These are phyloP conservation scores for Teratosphaeria destructans DNA, from an alignment of 2,329 filamentous ascomycete genomes.

Conservation along the genomic window DNA sequence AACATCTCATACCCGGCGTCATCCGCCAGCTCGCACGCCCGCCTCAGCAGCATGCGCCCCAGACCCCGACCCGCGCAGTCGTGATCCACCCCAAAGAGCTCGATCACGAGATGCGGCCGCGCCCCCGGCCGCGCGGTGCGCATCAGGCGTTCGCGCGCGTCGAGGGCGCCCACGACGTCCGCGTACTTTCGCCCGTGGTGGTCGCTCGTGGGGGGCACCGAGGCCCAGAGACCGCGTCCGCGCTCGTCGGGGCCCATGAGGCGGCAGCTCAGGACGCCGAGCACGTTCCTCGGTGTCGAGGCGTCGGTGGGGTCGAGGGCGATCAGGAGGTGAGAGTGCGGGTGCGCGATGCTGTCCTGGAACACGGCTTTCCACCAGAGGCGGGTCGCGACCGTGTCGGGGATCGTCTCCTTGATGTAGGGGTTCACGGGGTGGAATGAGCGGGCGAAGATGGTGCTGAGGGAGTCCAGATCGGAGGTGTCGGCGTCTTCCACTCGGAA, in stretches of 20 bases:
- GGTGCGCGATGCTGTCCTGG: conserved; percentile 8
- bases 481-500: neutral
- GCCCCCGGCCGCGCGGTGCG: neutral
- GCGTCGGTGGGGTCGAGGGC: conserved; percentile 4
- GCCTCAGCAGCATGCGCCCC: conserved; percentile 11
- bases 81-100: conserved; percentile 18
- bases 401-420: conserved; percentile 13
- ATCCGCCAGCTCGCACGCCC: conserved; percentile 16
- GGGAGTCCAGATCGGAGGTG: conserved; percentile 7
- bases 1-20: conserved; percentile 6
- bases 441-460: conserved; percentile 17
- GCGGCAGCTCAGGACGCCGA: conserved; percentile 12
- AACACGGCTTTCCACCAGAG: conserved; percentile 15
- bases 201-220: conserved; percentile 8
- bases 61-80: conserved; percentile 11
- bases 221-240: conserved; percentile 8
- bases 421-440: conserved; percentile 18
- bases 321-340: conserved; percentile 8
- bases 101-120: conserved; percentile 8
- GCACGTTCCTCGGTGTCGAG: neutral
- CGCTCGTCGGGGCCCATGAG: conserved; percentile 6
- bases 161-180: conserved; percentile 2
- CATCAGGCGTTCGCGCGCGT: conserved; percentile 7
- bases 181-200: conserved; percentile 9
- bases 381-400: conserved; percentile 12